Evolutionary conservation across 1,284 basidiomycete species (phyloP), one percentile per base, ranked within the genome.

Genomic region (Cutaneotrichosporon arboriforme): DNA sequence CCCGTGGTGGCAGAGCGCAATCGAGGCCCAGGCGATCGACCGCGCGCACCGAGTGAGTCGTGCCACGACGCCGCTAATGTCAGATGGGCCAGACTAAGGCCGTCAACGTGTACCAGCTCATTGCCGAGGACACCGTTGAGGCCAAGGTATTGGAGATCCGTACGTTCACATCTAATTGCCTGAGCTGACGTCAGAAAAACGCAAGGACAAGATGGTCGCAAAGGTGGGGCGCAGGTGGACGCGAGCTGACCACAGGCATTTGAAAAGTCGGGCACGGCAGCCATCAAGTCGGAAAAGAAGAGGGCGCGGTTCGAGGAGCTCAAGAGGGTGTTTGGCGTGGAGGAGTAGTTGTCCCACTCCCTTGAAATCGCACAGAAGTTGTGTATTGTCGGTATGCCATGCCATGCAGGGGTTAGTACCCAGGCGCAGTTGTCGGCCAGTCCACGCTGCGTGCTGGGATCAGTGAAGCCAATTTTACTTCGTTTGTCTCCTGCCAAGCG

Each of bases 71-170:
- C 8, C 40, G 13, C 41, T 49, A 18, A 52, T 39, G 34, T 1
- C 44, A 72, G 50, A 89, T 90, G 61, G 89, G 88, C 10, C 88
- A 90, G 70, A 86, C 76, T 59, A 87, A 85, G 67, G 78, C 81
- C 1, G 88, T 92, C 34, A 83, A 86, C 54, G 88, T 92, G 14
- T 92, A 89, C 67, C 89, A 91, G 65, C 77, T 92, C 48, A 89
- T 92, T 54, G 87, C 89, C 0, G 87, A 90, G 63, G 81, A 90
- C 60, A 92, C 90, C 0, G 84, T 92, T 1, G 89, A 92, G 72
- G 81, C 86, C 2, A 89, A 87, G 72, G 88, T 88, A 38, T 78
- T 92, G 44, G 87, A 88, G 33, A 91, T 91, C 51, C 89, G 91
- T 74, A 83, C 84, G 66, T 81, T 78, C 14, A n/a, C 7, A 20